Evolutionary conservation across 1,284 basidiomycete genomes (phyloP), one percentile per base, ranked within the genome.

Genomic region (Rhodotorula sp.): DNA sequence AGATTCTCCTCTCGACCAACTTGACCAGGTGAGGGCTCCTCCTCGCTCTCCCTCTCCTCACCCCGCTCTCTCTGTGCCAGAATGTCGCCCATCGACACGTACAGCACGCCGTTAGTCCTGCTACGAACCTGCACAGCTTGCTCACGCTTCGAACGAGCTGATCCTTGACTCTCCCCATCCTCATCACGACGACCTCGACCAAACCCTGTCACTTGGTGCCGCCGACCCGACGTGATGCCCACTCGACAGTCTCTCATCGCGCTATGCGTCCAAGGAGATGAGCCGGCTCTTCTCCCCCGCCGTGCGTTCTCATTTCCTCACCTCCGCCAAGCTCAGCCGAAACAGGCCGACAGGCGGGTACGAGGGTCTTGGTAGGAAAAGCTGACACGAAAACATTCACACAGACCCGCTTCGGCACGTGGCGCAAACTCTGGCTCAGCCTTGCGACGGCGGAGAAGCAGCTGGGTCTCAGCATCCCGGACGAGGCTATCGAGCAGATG

Each of bases 231-330:
- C n/a, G n/a, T 22, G 36, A 17, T 44, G 30, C 27, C 4, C 53
- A 44, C 34, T 44, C 17, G 6, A 39, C 68, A 78, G 77, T 9
- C 74, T 78, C 29, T 77, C 76, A 49, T 96, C 94, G 79, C 94
- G 95, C 66, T 99, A 99, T 91, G 96, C 96, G 30, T 94, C 91
- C 84, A 95, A 95, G 81, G 95, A 98, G 83, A 98, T 98, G 95
- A 89, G 93, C 20, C 86, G 92, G 82, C 86, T 99, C 66, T 99
- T 98, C 84, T 98, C 94, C 53, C 87, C 90, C 66, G 88, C 88
- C 62, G 94, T 94, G 77, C 66, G 62, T 49, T 22, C 51, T 4
- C 55, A 27, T 36, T 30, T 59, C 30, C 32, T 62, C 32, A 4
- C 24, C 24, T 32, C 29, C 46, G 11, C 34, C 22, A 19, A n/a